Percentiles rank a stretch among this genome's conserved stretches.
These are phyloP conservation scores for Coemansia sp. DNA, from an alignment of 192 early-diverging fungal species.

Conservation along the genomic window DNA sequence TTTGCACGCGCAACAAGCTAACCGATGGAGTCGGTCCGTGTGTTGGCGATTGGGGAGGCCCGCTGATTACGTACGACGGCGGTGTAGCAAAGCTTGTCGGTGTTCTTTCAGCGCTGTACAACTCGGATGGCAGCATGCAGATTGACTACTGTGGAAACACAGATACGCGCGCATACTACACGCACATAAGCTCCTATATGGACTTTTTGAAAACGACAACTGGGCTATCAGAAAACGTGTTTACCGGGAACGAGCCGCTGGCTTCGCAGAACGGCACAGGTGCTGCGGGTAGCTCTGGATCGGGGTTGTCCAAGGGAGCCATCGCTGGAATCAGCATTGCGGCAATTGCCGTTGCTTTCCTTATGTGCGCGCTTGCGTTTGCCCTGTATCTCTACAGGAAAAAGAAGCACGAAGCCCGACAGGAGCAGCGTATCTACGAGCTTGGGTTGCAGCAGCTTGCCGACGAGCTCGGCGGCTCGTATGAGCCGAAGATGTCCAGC, in stretches of 20 bases:
- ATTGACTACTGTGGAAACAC: constrained; percentile 40
- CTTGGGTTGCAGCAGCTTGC: constrained; percentile 50
- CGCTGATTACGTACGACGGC: constrained; percentile 32
- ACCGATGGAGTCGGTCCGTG: constrained; percentile 35
- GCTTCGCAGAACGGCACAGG: constrained; percentile 11
- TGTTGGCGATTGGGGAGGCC: constrained; percentile 43
- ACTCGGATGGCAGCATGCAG: constrained; percentile 9
- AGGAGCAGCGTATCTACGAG: constrained; percentile 46
- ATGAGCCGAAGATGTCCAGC: constrained; percentile 43
- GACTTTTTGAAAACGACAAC: constrained; percentile 34
- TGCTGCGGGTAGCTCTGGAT: background rate
- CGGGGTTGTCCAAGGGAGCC: constrained; percentile 29
- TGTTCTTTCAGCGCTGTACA: constrained; percentile 32
- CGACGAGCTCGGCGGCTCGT: constrained; percentile 48
- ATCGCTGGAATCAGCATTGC: constrained; percentile 40
- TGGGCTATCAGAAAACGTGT: constrained; percentile 24
- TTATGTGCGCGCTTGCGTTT: constrained; percentile 24
- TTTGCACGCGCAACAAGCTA: constrained; percentile 42
- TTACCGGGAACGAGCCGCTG: constrained; percentile 41
- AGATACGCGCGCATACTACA: constrained; percentile 36
- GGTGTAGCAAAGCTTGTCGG: constrained; percentile 39
- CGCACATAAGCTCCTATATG: constrained; percentile 42
- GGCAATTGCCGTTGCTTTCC: constrained; percentile 24
- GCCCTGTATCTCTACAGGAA: constrained; percentile 18
- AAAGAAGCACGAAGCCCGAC: constrained; percentile 25